Evolutionary conservation across 176 grass and related monocot species (phyloP).

Genomic region (Saccharum spontaneum): DNA sequence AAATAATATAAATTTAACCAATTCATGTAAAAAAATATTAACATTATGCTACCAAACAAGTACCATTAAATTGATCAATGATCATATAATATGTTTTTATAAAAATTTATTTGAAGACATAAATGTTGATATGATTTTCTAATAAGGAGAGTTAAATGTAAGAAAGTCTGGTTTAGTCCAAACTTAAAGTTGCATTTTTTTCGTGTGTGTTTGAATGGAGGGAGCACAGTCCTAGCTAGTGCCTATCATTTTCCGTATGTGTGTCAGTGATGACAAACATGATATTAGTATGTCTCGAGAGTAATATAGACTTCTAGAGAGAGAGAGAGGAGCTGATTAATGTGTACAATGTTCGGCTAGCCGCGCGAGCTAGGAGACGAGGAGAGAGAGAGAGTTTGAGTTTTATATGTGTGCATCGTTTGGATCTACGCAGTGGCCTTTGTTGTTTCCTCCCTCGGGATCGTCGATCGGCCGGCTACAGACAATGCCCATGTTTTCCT

Average conservation of each 20-base stretch:
- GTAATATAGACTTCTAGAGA: background rate
- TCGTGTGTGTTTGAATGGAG: background rate
- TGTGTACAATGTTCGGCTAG: background rate
- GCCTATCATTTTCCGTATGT: conserved; percentile 21
- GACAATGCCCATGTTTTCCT: conserved; percentile 40
- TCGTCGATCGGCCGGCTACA: conserved; percentile 30
- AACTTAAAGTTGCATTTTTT: no score
- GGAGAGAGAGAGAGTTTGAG: background rate
- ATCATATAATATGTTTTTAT: no score
- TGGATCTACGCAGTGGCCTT: conserved; percentile 38
- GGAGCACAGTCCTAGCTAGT: background rate
- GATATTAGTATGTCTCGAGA: background rate
- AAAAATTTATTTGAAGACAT: no score
- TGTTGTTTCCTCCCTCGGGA: conserved; percentile 47
- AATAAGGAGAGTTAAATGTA: no score
- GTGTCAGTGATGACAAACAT: conserved; percentile 39
- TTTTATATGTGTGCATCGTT: conserved; percentile 5
- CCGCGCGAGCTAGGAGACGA: background rate
- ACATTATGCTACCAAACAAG: background rate
- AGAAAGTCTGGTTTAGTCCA: no score
- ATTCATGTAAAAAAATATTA: background rate
- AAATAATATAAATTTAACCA: background rate
- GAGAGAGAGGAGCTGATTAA: background rate
- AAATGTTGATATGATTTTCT: no score
- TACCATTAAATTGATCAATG: background rate